Conservation (phyloP, 305 asterid species). For the Euphrasia arctica region DNA sequence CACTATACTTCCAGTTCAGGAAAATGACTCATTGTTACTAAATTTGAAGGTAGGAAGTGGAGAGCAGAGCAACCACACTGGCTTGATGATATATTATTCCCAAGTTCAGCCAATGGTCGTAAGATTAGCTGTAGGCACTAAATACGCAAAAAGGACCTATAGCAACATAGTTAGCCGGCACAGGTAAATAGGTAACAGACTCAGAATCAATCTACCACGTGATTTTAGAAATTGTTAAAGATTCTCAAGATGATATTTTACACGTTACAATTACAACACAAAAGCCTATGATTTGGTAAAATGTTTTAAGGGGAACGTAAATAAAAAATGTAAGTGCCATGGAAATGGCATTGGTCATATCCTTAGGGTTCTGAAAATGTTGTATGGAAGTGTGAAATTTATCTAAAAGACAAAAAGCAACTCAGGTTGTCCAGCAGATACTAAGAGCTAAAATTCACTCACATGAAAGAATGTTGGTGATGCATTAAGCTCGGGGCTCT, state of each 20-base stretch:
- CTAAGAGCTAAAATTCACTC: background rate
- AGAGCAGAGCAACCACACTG: background rate
- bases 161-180: background rate
- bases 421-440: no score
- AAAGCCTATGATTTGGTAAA: no score
- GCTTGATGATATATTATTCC: background rate
- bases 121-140: background rate
- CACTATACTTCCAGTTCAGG: background rate
- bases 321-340: no score
- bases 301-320: no score
- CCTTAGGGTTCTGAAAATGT: no score
- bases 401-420: no score
- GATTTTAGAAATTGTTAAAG: background rate
- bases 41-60: background rate
- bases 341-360: no score
- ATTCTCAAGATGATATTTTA: background rate
- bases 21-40: background rate
- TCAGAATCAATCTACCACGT: background rate
- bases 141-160: background rate
- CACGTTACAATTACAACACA: background rate
- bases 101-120: background rate
- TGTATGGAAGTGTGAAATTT: no score
- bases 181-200: background rate
- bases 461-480: background rate
- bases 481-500: background rate